Evolutionary conservation across 495 filamentous ascomycete species (phyloP), one percentile per base, ranked within the genome.

Genomic region (Neurospora pannonica): DNA sequence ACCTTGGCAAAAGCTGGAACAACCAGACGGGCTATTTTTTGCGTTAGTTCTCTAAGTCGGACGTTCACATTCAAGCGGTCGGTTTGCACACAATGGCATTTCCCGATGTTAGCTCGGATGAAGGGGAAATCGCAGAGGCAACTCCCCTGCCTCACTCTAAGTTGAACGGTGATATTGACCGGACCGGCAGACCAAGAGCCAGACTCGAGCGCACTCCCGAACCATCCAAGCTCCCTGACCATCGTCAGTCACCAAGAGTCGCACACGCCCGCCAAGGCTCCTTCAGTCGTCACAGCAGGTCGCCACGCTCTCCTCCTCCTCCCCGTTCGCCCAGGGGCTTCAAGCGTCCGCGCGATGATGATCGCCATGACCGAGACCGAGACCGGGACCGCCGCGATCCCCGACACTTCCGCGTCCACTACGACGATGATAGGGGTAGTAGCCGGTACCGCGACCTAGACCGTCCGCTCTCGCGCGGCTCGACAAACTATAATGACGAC

Each of bases 41-140:
- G 54, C 54, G 54, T 67, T 67, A 67, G 54, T 67, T 34, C 54
- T 67, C 54, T 67, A 67, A 7, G 54, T 34, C 15, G 54, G 54
- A 34, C 54, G 54, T 67, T 2, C 28, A 67, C 54, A 67, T 67
- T 67, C 54, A 70, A 75, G 69, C 19, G 75, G 77, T 77, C 75
- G 77, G 72, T 77, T 67, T 67, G 54, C 54, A 67, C 54, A 79
- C 78, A 75, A 84, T 85, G 84, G 79, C 82, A 79, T 85, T 86
- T 81, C 86, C 87, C 75, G 76, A 78, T 80, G 83, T 83, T 76
- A 89, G 87, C 81, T 88, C 88, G 80, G 89, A 90, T 85, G 92
- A 97, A 86, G 94, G 94, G 84, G 94, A 97, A 89, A 94, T 97
- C 83, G 84, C 92, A 85, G 93, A 92, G 87, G 86, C 87, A 87